Evolutionary conservation across 169 alveolate genomes (phyloP), one percentile per base, ranked within the genome.

Genomic region (Pseudocohnilembus persalinus): DNA sequence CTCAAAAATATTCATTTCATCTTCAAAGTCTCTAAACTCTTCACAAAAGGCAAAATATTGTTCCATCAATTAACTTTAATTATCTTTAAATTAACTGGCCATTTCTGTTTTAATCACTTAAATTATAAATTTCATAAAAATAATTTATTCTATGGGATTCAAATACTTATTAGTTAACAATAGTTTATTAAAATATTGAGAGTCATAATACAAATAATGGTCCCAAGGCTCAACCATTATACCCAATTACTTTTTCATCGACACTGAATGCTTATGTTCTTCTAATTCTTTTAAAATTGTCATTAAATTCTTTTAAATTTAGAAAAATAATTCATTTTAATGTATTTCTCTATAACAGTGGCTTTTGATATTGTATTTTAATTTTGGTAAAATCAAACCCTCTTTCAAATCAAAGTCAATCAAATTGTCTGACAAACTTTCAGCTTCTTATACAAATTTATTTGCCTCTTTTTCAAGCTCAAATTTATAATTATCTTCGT

Each of bases 171-270:
- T 28, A 16, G 35, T 35, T 0, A 79, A 33, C n/a, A 79, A n/a
- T 29, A 79, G 24, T 79, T 63, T 49, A 35, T 34, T 34, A 29
- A 79, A 79, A n/a, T 49, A 79, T 29, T 79, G n/a, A 16, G 84
- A 79, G 73, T 79, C 84, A 29, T n/a, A 49, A 20, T 29, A 79
- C 29, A 79, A 31, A n/a, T 79, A 79, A 30, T 49, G 49, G 29
- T 79, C 84, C 84, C 84, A 79, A 16, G 84, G 84, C 11, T 79
- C 84, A 29, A 79, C 49, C 0, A 30, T 29, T 25, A 79, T 63
- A 49, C 64, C 64, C 65, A 79, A 31, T 6, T 79, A 33, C 0
- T 63, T 64, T 49, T 79, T 49, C 63, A 49, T 35, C 29, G 27
- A 0, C 16, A 49, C 31, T 4, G 35, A 34, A 1, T 79, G 29